These are phyloP conservation scores for Infundibulicybe gibba DNA, from an alignment of 768 basidiomycete genomes.

Conservation along the genomic window DNA sequence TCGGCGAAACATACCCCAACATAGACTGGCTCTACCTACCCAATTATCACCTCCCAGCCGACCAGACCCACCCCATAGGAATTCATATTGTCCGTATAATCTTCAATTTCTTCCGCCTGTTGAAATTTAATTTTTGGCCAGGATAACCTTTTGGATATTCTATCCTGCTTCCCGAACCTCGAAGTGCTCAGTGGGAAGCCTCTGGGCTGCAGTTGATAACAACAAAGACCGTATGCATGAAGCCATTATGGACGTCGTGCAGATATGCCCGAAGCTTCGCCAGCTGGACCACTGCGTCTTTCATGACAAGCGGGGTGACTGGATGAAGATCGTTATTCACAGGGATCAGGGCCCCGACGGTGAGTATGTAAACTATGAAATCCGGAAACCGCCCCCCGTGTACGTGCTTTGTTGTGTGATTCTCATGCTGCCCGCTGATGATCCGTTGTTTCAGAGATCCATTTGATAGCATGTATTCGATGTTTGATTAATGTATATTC, in stretches of 20 bases:
- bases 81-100: constrained; percentile 21
- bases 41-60: constrained; percentile 12
- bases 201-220: constrained; percentile 37
- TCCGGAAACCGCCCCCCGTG: constrained; percentile 24
- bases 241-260: constrained; percentile 34
- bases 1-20: constrained; percentile 33
- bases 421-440: not conserved
- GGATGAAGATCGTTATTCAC: constrained; percentile 33
- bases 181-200: constrained; percentile 40
- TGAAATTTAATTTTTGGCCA: constrained; percentile 9
- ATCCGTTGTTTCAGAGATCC: constrained; percentile 9
- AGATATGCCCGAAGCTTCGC: constrained; percentile 34
- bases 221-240: constrained; percentile 35
- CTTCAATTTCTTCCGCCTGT: not conserved
- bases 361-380: constrained; percentile 28
- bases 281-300: constrained; percentile 38
- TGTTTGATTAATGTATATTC: constrained; percentile 14
- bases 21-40: constrained; percentile 40
- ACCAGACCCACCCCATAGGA: constrained; percentile 15
- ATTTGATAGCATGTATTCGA: constrained; percentile 21
- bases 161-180: constrained; percentile 37
- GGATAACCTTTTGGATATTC: constrained; percentile 35
- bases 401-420: constrained; percentile 10
- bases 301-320: constrained; percentile 26
- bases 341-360: constrained; percentile 24